A percentile compares a stretch with the other conserved stretches of the same genome.
phyloP scores from a whole-genome alignment of 345 rosid species.

The Mercurialis annua region DNA sequence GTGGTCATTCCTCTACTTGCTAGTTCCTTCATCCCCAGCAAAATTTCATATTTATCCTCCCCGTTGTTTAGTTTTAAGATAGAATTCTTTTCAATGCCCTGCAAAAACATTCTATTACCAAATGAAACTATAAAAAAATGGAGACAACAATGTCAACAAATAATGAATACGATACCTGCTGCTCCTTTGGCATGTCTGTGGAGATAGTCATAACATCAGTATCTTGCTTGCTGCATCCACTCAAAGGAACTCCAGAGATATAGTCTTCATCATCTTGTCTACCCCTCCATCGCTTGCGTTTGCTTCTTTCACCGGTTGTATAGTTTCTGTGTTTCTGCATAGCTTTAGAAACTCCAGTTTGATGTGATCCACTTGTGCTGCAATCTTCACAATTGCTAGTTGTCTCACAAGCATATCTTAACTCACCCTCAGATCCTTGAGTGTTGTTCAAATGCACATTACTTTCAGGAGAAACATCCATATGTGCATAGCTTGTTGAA shows the following conservation, averaged over 20 bases:
- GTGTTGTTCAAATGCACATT: constrained; percentile 40
- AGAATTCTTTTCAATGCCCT: constrained; percentile 35
- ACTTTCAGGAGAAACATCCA: constrained; percentile 42
- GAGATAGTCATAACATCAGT: constrained; percentile 24
- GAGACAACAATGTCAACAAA: constrained; percentile 9
- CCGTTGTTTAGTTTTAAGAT: constrained; percentile 14
- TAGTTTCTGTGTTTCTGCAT: constrained; percentile 46
- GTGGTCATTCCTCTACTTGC: constrained; percentile 81
- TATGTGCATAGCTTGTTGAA: constrained; percentile 33
- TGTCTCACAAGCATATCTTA: constrained; percentile 51
- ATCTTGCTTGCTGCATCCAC: constrained; percentile 40
- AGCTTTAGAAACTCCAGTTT: constrained; percentile 41
- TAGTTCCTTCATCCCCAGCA: constrained; percentile 75
- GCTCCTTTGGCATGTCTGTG: constrained; percentile 26
- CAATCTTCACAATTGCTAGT: constrained; percentile 56
- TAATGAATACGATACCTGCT: constrained; percentile 35
- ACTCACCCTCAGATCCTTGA: constrained; percentile 52
- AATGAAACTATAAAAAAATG: constrained; percentile 10
- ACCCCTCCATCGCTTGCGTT: constrained; percentile 93
- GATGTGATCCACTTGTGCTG: constrained; percentile 76
- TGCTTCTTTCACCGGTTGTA: constrained; percentile 60
- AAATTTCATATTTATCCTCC: constrained; percentile 65
- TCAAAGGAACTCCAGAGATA: constrained; percentile 38
- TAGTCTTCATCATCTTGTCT: constrained; percentile 57
- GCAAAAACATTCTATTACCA: constrained; percentile 17